These are phyloP conservation scores for Rhodotorula kratochvilovae DNA, from an alignment of 768 basidiomycete species.

Conservation along the genomic window DNA sequence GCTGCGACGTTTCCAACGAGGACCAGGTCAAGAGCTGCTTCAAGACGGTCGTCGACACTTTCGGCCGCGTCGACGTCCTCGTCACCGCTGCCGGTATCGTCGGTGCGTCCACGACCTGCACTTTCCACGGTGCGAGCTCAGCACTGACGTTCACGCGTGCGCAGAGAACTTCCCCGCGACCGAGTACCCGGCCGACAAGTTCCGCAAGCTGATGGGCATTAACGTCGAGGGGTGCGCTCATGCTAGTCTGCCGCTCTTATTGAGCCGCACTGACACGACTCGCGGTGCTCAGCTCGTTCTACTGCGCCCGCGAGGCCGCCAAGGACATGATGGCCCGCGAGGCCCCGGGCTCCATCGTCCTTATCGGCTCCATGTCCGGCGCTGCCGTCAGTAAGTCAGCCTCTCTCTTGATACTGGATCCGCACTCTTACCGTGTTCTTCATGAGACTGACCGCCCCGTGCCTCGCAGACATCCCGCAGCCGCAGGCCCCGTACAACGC, in stretches of 20 bases:
- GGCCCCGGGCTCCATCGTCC: slow-evolving; percentile 55
- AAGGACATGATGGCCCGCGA: slow-evolving; percentile 76
- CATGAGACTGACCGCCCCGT: neutral
- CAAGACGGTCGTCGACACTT: slow-evolving; percentile 59
- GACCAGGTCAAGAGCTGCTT: slow-evolving; percentile 69
- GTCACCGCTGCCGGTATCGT: slow-evolving; percentile 74
- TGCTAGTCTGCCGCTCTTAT: neutral
- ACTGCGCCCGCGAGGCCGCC: slow-evolving; percentile 93
- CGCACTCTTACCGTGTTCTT: too few relatives aligned
- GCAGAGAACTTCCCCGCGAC: slow-evolving; percentile 40
- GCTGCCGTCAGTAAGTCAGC: slow-evolving; percentile 54
- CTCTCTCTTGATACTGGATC: neutral
- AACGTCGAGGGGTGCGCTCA: slow-evolving; percentile 70
- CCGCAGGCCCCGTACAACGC: slow-evolving; percentile 90
- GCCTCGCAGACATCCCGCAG: neutral
- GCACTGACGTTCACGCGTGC: slow-evolving; percentile 24
- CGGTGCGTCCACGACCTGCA: too few relatives aligned
- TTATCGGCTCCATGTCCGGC: slow-evolving; percentile 88
- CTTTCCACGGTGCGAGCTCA: slow-evolving; percentile 39
- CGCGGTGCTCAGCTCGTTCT: slow-evolving; percentile 56
- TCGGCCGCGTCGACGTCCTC: slow-evolving; percentile 71
- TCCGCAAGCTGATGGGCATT: slow-evolving; percentile 79
- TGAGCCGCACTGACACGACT: neutral
- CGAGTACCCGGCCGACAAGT: slow-evolving; percentile 75
- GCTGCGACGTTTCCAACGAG: slow-evolving; percentile 85